Base-by-base conservation (phyloP, 257 asterid genomes). In the Solanum sejunctum region DNA sequence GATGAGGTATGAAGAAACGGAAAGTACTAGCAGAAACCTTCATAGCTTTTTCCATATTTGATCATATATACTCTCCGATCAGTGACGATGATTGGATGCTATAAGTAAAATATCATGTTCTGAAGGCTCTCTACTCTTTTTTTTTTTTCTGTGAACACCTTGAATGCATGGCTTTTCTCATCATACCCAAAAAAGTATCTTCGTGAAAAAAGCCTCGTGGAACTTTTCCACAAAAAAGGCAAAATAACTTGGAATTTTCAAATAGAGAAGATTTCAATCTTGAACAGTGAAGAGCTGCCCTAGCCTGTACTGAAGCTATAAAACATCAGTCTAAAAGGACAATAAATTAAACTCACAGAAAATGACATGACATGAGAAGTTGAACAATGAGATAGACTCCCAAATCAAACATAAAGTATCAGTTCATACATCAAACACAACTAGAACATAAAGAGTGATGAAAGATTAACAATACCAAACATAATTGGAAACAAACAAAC, bases 401-500 rank as follows among this genome's bases (percentile, higher is more conserved):
- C 81, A 47, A 75, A 26, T 75, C 39, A 75, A 75, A 75, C 60
- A 75, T 23, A 47, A 23, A 13, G 13, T 7, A 21, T 0, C 60
- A 47, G 21, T 49, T 75, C 41, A 47, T 47, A 12, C 81, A 47
- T 49, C 43, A 49, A 49, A 56, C 60, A 47, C 43, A 47, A 73
- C 60, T 26, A 21, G 13, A 47, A 8, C 56, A 21, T 47, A 51
- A 73, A 75, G 60, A 21, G 81, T 47, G 41, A 88, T 81, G 67
- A 82, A 83, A 85, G 85, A 81, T 88, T 88, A 82, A 80, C 84
- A 57, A 21, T 72, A 26, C 13, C 81, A 75, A 49, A 49, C 81
- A 49, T 75, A 20, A 66, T 23, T 6, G 47, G 66, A 72, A 64
- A 84, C 88, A 69, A 92, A 57, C 26, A 26, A 26, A 26, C 26